Percentiles rank a stretch among this genome's conserved stretches.
These are phyloP conservation scores for Pythium insidiosum DNA, from an alignment of 352 stramenopile genomes.

Conservation along the genomic window DNA sequence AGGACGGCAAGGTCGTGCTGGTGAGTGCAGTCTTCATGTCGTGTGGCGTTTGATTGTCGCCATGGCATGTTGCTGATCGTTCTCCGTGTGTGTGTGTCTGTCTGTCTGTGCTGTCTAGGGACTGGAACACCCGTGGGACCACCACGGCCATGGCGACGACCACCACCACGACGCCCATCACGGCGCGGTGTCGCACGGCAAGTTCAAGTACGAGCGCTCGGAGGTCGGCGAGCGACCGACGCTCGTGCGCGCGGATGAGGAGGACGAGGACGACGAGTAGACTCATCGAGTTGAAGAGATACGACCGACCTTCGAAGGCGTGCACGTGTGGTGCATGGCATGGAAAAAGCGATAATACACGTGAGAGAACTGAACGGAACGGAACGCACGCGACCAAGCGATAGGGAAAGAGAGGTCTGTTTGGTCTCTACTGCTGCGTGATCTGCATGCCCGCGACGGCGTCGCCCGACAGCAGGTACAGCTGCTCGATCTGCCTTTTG, in stretches of 20 bases:
- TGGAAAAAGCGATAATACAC: neutral
- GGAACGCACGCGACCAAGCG: no score
- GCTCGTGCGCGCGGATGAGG: constrained; percentile 40
- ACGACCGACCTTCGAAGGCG: neutral
- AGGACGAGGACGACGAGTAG: constrained; percentile 35
- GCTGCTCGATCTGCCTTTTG: constrained; percentile 45
- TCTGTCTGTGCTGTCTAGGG: constrained; percentile 25
- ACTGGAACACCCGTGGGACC: constrained; percentile 84
- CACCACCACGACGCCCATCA: constrained; percentile 22
- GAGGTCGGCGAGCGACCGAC: constrained; percentile 57
- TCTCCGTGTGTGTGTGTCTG: neutral
- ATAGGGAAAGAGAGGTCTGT: no score
- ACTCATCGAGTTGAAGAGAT: no score
- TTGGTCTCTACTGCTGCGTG: constrained; percentile 17
- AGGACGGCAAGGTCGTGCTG: constrained; percentile 75
- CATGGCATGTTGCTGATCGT: neutral
- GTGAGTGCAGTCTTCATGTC: constrained; percentile 23
- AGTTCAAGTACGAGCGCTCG: constrained; percentile 53
- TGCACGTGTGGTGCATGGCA: neutral
- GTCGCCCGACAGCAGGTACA: constrained; percentile 58
- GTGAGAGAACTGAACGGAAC: no score
- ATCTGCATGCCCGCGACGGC: constrained; percentile 29
- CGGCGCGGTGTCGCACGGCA: constrained; percentile 20
- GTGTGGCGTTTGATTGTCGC: neutral
- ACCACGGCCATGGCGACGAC: constrained; percentile 38